These are phyloP conservation scores for Alternaria dauci DNA, from an alignment of 2,329 filamentous ascomycete genomes.

Conservation along the genomic window DNA sequence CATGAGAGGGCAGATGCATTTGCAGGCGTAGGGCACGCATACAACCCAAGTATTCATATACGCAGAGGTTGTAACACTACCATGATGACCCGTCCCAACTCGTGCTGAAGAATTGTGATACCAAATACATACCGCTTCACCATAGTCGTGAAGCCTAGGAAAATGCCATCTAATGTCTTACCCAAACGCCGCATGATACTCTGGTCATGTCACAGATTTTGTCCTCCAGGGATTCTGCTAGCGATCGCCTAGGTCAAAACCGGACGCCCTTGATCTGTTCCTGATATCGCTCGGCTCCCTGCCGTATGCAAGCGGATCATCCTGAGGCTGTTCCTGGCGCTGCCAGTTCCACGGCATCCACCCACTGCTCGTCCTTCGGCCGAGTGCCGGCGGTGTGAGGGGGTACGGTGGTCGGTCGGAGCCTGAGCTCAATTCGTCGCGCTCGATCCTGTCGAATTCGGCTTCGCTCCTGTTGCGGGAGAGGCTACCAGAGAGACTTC, in stretches of 20 bases:
- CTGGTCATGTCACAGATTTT: slow-evolving; percentile 8
- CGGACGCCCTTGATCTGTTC: slow-evolving; percentile 37
- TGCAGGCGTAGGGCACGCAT: background rate
- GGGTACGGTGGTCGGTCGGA: slow-evolving; percentile 53
- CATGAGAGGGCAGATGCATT: slow-evolving; percentile 1
- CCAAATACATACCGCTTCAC: slow-evolving; percentile 7
- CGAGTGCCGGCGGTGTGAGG: slow-evolving; percentile 42
- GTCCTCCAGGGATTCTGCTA: slow-evolving; percentile 26
- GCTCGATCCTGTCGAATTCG: slow-evolving; percentile 89
- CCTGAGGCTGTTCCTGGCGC: slow-evolving; percentile 28
- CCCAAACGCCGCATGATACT: slow-evolving; percentile 18
- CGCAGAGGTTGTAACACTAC: slow-evolving; percentile 1
- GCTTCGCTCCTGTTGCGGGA: slow-evolving; percentile 85
- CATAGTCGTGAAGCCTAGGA: slow-evolving; percentile 8
- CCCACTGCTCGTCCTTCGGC: slow-evolving; percentile 47
- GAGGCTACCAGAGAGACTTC: slow-evolving; percentile 57
- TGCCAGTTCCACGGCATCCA: slow-evolving; percentile 64
- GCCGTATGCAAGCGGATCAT: slow-evolving; percentile 48
- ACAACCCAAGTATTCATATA: background rate
- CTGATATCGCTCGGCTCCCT: slow-evolving; percentile 35
- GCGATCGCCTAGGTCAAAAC: slow-evolving; percentile 46
- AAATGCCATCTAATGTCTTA: slow-evolving; percentile 8
- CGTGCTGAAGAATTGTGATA: slow-evolving; percentile 1
- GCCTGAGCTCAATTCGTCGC: slow-evolving; percentile 65
- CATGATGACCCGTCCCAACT: slow-evolving; percentile 4